Percentiles rank a stretch among this genome's conserved stretches.
Evolutionary conservation across 305 asterid genomes (phyloP).

Genomic region (Coffea humblotiana): DNA sequence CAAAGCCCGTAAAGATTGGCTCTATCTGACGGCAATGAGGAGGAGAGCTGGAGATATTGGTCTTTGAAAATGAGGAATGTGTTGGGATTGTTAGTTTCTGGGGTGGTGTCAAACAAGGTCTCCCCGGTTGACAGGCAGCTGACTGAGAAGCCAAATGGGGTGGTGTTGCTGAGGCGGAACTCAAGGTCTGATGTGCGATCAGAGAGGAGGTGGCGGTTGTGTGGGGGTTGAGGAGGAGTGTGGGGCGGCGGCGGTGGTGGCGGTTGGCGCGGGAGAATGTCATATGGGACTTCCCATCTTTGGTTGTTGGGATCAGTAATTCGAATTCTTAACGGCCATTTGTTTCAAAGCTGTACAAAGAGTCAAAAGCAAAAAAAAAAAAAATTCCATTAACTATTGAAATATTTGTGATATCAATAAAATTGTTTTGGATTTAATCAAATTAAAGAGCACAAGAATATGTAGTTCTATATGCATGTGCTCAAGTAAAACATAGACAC

Average conservation of each 20-base stretch:
- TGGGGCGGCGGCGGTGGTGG: slow-evolving; percentile 8
- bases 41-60: slow-evolving; percentile 78
- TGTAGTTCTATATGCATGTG: too few species aligned
- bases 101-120: slow-evolving; percentile 55
- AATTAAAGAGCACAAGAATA: too few species aligned
- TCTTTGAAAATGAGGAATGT: slow-evolving; percentile 71
- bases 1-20: slow-evolving; percentile 68
- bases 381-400: not conserved
- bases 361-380: not conserved
- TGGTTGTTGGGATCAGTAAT: slow-evolving; percentile 52
- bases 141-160: slow-evolving; percentile 68
- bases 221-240: slow-evolving; percentile 18
- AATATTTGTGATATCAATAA: not conserved
- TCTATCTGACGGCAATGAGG: slow-evolving; percentile 47
- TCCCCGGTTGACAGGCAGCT: slow-evolving; percentile 61
- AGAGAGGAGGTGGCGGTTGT: slow-evolving; percentile 29
- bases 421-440: too few species aligned
- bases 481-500: too few species aligned
- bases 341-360: slow-evolving; percentile 55
- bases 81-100: slow-evolving; percentile 30
- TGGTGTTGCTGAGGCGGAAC: slow-evolving; percentile 61
- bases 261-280: slow-evolving; percentile 36
- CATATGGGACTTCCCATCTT: slow-evolving; percentile 80
- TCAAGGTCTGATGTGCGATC: slow-evolving; percentile 48
- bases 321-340: slow-evolving; percentile 59